Percentiles rank a stretch among this genome's conserved stretches.
Evolutionary conservation across 1,284 basidiomycete species (phyloP).

Genomic region (Phylloporus sp.): DNA sequence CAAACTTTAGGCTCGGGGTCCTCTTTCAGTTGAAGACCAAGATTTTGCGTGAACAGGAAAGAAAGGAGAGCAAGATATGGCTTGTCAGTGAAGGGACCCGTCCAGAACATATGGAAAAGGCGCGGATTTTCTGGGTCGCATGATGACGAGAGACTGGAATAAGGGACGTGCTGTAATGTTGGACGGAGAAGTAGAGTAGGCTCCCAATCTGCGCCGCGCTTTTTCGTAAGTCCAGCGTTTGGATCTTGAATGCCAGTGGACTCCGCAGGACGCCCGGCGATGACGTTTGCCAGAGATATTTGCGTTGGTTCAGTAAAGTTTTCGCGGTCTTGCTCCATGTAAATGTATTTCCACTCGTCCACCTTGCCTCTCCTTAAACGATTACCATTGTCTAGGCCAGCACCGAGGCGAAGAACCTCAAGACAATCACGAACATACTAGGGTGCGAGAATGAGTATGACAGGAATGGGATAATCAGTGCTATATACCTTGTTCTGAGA

Average conservation of each 20-base stretch:
- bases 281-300: slow-evolving; percentile 33
- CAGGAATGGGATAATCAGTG: slow-evolving; percentile 2
- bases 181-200: slow-evolving; percentile 40
- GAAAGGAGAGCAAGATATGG: slow-evolving; percentile 77
- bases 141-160: slow-evolving; percentile 41
- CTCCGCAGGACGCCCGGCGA: slow-evolving; percentile 28
- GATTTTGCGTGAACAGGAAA: slow-evolving; percentile 77
- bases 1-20: slow-evolving; percentile 49
- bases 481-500: slow-evolving; percentile 70
- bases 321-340: slow-evolving; percentile 54
- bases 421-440: slow-evolving; percentile 81
- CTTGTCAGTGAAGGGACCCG: slow-evolving; percentile 79
- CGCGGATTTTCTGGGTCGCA: slow-evolving; percentile 72
- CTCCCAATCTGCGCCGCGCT: slow-evolving; percentile 52
- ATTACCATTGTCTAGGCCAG: slow-evolving; percentile 63
- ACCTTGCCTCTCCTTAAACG: slow-evolving; percentile 61
- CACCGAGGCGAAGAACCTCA: slow-evolving; percentile 71
- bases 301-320: slow-evolving; percentile 41
- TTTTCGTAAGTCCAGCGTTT: slow-evolving; percentile 46
- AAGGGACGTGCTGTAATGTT: slow-evolving; percentile 43
- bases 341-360: slow-evolving; percentile 69
- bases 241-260: slow-evolving; percentile 39
- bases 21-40: slow-evolving; percentile 58
- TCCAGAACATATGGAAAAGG: slow-evolving; percentile 84
- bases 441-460: slow-evolving; percentile 16